Percentiles rank a stretch among this genome's conserved stretches.
Conservation (phyloP, 2,329 filamentous ascomycete species). For the Chrysosporium keratinophilum region DNA sequence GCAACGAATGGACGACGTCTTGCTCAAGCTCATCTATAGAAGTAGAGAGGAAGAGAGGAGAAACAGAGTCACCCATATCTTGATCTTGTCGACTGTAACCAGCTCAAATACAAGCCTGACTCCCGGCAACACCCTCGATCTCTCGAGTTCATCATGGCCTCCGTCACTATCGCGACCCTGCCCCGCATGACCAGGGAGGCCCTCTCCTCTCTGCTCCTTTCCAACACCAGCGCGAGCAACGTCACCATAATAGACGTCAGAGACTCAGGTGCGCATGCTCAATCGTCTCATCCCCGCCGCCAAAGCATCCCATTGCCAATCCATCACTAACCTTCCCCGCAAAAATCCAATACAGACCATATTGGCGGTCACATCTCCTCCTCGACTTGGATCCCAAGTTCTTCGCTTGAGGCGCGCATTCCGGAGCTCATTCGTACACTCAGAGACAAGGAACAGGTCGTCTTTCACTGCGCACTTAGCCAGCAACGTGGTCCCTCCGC, state of each 20-base stretch:
- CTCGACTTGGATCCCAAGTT: constrained; percentile 64
- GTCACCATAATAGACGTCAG: constrained; percentile 79
- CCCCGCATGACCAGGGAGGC: constrained; percentile 56
- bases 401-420: constrained; percentile 61
- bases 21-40: no score
- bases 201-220: constrained; percentile 56
- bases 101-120: neutral
- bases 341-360: constrained; percentile 50
- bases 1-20: no score
- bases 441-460: constrained; percentile 65
- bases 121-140: neutral
- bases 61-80: neutral
- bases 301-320: neutral
- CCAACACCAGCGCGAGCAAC: constrained; percentile 37
- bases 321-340: neutral
- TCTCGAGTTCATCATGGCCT: constrained; percentile 34
- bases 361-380: constrained; percentile 80
- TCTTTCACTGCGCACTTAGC: constrained; percentile 89
- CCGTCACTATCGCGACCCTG: constrained; percentile 52
- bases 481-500: constrained; percentile 83
- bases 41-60: no score
- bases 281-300: neutral
- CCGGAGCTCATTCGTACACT: constrained; percentile 74
- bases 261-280: constrained; percentile 54
- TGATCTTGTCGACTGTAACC: neutral